Base-by-base conservation (phyloP, 306 rosid genomes). In the Sicyos edulis region DNA sequence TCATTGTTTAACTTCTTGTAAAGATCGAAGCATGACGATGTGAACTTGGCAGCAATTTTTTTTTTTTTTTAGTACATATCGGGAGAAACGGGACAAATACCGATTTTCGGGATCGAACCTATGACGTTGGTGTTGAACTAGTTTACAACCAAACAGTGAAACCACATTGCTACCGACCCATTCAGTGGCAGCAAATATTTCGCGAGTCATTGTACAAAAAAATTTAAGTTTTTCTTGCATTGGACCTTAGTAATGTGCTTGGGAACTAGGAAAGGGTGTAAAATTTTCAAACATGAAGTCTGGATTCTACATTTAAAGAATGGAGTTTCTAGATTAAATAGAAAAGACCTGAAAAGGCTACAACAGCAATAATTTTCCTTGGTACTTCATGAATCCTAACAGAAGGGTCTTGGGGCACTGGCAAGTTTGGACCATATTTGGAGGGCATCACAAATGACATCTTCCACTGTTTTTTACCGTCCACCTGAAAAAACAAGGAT, bases 371-470 rank as follows among this genome's bases (percentile, higher is more conserved):
- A 66, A 80, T 79, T 82, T 84, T 92, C 74, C 83, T 40, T 10
- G 96, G 88, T 56, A 92, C 89, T 86, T 92, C 96, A 74, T 44
- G 81, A 78, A 92, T 85, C 78, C 68, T 82, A 76, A 92, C 96
- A 78, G 96, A 85, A 24, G 92, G 78, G 76, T 90, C 93, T 86
- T 83, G 87, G 57, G 98, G 96, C 82, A 77, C 77, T 10, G 98
- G 96, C 80, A 87, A 74, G 76, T 85, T 83, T 42, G 87, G 81
- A 72, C 96, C 92, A 20, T 92, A 90, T 79, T 92, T 86, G 21
- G 96, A 90, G 49, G 98, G 98, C 88, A 92, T 74, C 64, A 92
- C 86, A 78, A 92, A 92, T 53, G 98, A 90, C 98, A 92, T 92
- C 75, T 77, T 80, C 98, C 98, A 92, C 63, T 81, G 74, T 54